Evolutionary conservation across 2,329 filamentous ascomycete species (phyloP).

Genomic region (Ophiostoma angusticollis): DNA sequence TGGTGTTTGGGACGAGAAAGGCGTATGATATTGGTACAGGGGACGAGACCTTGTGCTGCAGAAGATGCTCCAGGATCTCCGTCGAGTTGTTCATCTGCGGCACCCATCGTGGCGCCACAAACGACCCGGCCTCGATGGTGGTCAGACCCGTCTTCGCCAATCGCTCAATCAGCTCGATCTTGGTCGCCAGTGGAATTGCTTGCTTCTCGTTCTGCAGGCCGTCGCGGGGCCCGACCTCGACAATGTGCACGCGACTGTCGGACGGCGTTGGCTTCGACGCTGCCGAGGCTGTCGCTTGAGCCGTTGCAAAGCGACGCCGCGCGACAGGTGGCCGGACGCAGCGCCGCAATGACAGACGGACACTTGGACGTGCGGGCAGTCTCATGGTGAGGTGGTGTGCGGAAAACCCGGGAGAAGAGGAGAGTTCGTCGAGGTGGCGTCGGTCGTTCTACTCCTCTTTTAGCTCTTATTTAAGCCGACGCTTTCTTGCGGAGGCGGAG

Average conservation of each 20-base stretch:
- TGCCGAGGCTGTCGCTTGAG: constrained; percentile 1
- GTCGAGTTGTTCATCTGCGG: constrained; percentile 63
- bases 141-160: constrained; percentile 55
- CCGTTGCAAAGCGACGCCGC: constrained; percentile 6
- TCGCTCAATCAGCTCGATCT: constrained; percentile 61
- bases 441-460: not conserved
- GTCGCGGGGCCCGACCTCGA: constrained; percentile 76
- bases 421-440: too few relatives aligned
- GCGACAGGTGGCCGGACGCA: not conserved
- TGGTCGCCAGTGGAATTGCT: constrained; percentile 55
- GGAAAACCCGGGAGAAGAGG: not conserved
- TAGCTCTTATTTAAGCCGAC: too few relatives aligned
- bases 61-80: constrained; percentile 48
- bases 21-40: constrained; percentile 54
- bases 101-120: constrained; percentile 75
- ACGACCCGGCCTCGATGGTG: constrained; percentile 69
- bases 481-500: too few relatives aligned
- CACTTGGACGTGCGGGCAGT: not conserved
- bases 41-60: constrained; percentile 43
- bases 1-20: constrained; percentile 67
- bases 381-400: not conserved
- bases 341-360: constrained; percentile 2
- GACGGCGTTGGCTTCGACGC: not conserved
- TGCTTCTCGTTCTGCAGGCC: constrained; percentile 78
- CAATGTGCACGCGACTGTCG: constrained; percentile 31